phyloP scores from a whole-genome alignment of 2,329 filamentous ascomycete species.

The Curvularia sp. region DNA sequence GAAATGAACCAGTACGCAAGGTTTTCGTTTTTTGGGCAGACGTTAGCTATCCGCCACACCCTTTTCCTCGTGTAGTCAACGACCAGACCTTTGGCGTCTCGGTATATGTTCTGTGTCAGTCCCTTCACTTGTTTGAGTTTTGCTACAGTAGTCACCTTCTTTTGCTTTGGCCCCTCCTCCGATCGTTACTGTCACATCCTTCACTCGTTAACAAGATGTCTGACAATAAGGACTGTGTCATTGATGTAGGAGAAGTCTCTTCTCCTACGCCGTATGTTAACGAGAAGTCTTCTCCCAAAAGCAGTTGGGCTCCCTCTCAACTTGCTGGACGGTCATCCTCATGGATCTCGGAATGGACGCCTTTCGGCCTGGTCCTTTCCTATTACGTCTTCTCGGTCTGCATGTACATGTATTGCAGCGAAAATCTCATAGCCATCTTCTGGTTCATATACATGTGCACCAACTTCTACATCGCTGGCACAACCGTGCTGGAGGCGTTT shows the following conservation, averaged over 20 bases:
- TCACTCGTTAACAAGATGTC: slow-evolving; percentile 34
- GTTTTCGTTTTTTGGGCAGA: slow-evolving; percentile 9
- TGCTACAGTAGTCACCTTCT: slow-evolving; percentile 31
- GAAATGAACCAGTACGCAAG: slow-evolving; percentile 12
- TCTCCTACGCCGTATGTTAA: slow-evolving; percentile 15
- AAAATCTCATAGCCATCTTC: slow-evolving; percentile 50
- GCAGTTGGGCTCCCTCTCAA: slow-evolving; percentile 8
- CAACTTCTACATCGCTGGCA: slow-evolving; percentile 55
- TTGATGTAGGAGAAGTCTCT: slow-evolving; percentile 37
- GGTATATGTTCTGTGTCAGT: slow-evolving; percentile 15
- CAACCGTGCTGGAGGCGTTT: slow-evolving; percentile 54
- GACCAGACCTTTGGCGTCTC: neutral
- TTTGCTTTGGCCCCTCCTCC: slow-evolving; percentile 31
- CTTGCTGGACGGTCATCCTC: slow-evolving; percentile 28
- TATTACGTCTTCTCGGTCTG: slow-evolving; percentile 55
- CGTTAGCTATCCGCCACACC: slow-evolving; percentile 4
- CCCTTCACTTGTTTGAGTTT: slow-evolving; percentile 8
- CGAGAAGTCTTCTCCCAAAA: slow-evolving; percentile 16
- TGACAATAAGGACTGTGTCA: slow-evolving; percentile 25
- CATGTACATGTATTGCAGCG: slow-evolving; percentile 52
- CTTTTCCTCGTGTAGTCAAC: slow-evolving; percentile 8
- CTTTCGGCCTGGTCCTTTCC: slow-evolving; percentile 51
- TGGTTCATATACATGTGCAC: slow-evolving; percentile 56
- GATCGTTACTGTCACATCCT: slow-evolving; percentile 12
- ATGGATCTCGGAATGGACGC: slow-evolving; percentile 53